phyloP scores from a whole-genome alignment of 2,329 filamentous ascomycete species.

The Epichloe baconii region DNA sequence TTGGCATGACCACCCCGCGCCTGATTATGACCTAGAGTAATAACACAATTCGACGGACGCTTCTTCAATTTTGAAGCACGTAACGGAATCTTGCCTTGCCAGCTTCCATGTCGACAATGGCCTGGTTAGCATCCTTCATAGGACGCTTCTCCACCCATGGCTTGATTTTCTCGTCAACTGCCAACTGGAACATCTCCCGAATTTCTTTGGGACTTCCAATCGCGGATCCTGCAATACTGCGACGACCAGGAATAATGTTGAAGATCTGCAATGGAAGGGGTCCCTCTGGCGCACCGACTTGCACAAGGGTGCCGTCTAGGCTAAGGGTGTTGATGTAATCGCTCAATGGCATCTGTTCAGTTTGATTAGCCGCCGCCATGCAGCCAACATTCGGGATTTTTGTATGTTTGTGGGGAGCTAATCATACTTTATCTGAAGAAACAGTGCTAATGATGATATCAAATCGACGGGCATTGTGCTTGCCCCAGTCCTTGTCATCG shows the following conservation, averaged over 20 bases:
- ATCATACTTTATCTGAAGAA: slow-evolving; percentile 21
- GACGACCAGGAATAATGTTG: slow-evolving; percentile 40
- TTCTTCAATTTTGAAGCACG: slow-evolving; percentile 27
- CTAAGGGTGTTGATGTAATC: slow-evolving; percentile 48
- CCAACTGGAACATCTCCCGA: slow-evolving; percentile 44
- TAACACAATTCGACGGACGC: not conserved
- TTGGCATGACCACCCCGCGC: too few species aligned
- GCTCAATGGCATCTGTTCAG: slow-evolving; percentile 39
- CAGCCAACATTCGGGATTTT: not conserved
- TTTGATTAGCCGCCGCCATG: not conserved
- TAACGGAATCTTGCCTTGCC: slow-evolving; percentile 39
- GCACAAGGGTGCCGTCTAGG: slow-evolving; percentile 47
- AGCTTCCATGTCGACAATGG: slow-evolving; percentile 40
- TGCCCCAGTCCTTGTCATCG: slow-evolving; percentile 42
- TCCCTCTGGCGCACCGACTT: slow-evolving; percentile 36
- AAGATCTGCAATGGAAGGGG: slow-evolving; percentile 17
- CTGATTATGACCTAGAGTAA: not conserved
- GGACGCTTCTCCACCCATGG: slow-evolving; percentile 42
- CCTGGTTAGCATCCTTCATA: slow-evolving; percentile 43
- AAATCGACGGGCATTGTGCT: slow-evolving; percentile 34
- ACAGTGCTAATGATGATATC: slow-evolving; percentile 49
- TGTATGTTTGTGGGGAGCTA: too few species aligned
- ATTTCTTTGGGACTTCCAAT: slow-evolving; percentile 44
- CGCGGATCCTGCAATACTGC: slow-evolving; percentile 30
- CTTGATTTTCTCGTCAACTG: slow-evolving; percentile 39